Evolutionary conservation across 164 flowering plant species (phyloP), one percentile per base, ranked within the genome.

Genomic region (Saururus chinensis): DNA sequence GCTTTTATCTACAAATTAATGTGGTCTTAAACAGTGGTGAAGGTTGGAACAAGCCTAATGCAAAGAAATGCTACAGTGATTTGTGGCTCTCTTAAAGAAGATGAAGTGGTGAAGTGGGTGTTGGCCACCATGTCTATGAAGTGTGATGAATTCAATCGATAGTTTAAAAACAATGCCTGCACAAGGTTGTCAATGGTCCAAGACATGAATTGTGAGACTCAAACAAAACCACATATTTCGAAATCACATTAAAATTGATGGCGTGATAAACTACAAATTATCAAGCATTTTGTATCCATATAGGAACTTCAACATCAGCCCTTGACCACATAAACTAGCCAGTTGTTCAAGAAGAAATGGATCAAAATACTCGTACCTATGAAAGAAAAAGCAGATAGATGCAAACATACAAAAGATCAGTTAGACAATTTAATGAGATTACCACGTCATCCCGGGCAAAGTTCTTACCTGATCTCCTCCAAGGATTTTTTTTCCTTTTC

Each of bases 401-500:
- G 30, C 13, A 22, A 7, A 17, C n/a, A 2, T 30, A 30, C 2
- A 25, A 26, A 19, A 57, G 30, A 57, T 9, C 55, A 20, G 25
- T 53, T 22, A 53, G 19, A 23, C 22, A 4, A 20, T 53, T 20
- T 53, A 20, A 19, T 23, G 22, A 53, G 40, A 49, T 6, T 57
- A 21, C 13, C 49, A 40, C 41, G 67, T 51, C 74, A 56, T 88
- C 90, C 99, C 74, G 96, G 97, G 69, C 99, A 93, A n/a, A 93
- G 83, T 76, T 93, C 99, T 65, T 88, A 89, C 67, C 74, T 81
- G 64, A 93, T 93, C 74, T 90, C 99, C 35, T 88, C 89, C 51
- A 93, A 74, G 23, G 97, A 83, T 70, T 90, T 93, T n/a, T n/a
- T 69, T 84, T 93, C 71, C 92, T 80, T 80, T 93, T 93, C 73